phyloP scores from a whole-genome alignment of 805 yeast species.

The Cyberlindnera euphorbiiphila region DNA sequence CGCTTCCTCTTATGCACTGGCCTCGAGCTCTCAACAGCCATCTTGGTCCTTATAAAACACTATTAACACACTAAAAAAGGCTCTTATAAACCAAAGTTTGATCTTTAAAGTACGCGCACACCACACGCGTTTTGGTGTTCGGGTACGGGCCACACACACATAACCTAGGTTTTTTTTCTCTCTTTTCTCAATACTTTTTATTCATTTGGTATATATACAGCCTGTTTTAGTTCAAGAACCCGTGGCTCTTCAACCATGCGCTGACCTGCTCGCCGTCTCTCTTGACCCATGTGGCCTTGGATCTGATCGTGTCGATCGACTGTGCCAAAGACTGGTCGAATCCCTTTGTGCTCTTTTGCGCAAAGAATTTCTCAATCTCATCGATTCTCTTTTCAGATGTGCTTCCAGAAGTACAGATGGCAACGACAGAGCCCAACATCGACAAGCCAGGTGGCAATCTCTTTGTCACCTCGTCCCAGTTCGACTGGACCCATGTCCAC shows the following conservation, averaged over 20 bases:
- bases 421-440: conserved; percentile 74
- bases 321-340: conserved; percentile 63
- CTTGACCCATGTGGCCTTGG: conserved; percentile 54
- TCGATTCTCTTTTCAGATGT: conserved; percentile 50
- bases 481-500: conserved; percentile 67
- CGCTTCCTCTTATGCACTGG: too few species aligned
- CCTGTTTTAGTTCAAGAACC: conserved; percentile 15
- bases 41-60: not conserved
- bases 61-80: too few species aligned
- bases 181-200: too few species aligned
- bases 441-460: conserved; percentile 77
- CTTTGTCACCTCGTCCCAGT: conserved; percentile 69
- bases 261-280: conserved; percentile 49
- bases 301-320: conserved; percentile 54
- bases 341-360: conserved; percentile 54
- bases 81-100: too few species aligned
- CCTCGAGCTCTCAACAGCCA: conserved; percentile 1
- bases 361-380: conserved; percentile 49
- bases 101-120: too few species aligned
- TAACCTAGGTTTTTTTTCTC: too few species aligned
- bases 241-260: conserved; percentile 44
- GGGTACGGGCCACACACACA: too few species aligned
- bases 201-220: too few species aligned
- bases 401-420: conserved; percentile 56
- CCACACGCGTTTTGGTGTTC: too few species aligned